Base-by-base conservation (phyloP, 1,284 basidiomycete species). In the Neonothopanus nambi region DNA sequence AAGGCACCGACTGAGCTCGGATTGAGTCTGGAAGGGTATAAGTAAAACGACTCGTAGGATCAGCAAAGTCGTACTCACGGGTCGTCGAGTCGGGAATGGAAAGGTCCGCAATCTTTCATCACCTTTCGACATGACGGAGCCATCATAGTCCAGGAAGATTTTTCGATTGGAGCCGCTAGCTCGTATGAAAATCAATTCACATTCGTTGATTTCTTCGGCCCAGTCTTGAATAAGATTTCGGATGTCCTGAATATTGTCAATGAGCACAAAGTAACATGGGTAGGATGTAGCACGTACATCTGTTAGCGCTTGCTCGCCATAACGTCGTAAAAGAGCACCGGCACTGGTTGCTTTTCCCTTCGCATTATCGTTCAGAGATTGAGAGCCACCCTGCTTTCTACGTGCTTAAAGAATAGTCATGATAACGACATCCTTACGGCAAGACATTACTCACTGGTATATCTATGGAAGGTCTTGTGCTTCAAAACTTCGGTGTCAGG, bases 401-500 rank as follows among this genome's bases (percentile, higher is more conserved):
- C 97, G 91, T 37, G 97, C 94, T 97, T 50, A 11, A 36, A 37
- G 47, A 41, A 55, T 39, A 30, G 46, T 40, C 17, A 41, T 9
- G 37, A 15, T 5, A 38, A 37, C 42, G 33, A 23, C 5, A 52
- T 45, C 6, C 6, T 9, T 21, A 40, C 20, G 13, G 9, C n/a
- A 11, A 18, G 13, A 26, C 17, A 39, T 28, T 15, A 72, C 82
- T 56, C 56, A 96, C 94, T 99, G 0, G 97, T 99, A 70, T 99
- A 99, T 6, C 97, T 87, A 70, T 99, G 97, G 70, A 98, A 99
- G 0, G 97, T 98, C 73, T 99, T 99, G 67, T 97, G 93, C 56
- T 80, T 79, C 39, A 99, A 64, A 2, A 99, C 82, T 63, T 95
- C 87, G 2, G 87, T 83, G 47, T 89, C 85, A 3, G 83, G 75